phyloP scores from a whole-genome alignment of 495 filamentous ascomycete species.

The Sphaerosporella brunnea region DNA sequence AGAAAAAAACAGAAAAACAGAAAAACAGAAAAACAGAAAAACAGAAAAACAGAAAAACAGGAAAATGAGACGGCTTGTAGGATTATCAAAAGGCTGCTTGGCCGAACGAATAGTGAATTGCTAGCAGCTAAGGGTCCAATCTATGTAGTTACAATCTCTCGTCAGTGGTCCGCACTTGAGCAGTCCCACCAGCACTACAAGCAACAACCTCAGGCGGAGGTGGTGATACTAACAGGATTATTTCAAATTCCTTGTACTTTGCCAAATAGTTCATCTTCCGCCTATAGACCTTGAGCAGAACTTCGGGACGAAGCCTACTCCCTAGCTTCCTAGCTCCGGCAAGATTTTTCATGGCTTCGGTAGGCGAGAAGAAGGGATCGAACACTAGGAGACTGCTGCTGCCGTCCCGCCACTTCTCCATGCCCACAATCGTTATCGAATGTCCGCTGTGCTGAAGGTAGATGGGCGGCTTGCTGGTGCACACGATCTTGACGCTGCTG shows the following conservation, averaged over 20 bases:
- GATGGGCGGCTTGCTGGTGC: slow-evolving; percentile 58
- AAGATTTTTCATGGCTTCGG: slow-evolving; percentile 40
- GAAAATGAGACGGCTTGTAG: background rate
- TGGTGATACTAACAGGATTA: slow-evolving; percentile 44
- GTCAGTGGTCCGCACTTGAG: too few relatives aligned
- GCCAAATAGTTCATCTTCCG: slow-evolving; percentile 46
- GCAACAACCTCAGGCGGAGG: background rate
- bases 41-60: background rate
- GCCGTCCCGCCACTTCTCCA: slow-evolving; percentile 52
- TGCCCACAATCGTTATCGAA: slow-evolving; percentile 78
- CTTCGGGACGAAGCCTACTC: slow-evolving; percentile 32
- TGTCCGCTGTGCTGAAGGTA: slow-evolving; percentile 87
- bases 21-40: background rate
- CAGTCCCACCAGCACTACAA: background rate
- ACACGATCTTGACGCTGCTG: slow-evolving; percentile 37
- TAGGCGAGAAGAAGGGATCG: slow-evolving; percentile 69
- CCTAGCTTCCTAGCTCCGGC: slow-evolving; percentile 32
- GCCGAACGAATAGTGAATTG: too few relatives aligned
- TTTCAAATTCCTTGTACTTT: slow-evolving; percentile 59
- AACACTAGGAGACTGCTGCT: slow-evolving; percentile 62
- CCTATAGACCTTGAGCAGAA: slow-evolving; percentile 52
- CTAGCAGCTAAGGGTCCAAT: background rate
- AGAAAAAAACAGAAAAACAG: background rate
- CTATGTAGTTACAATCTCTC: too few relatives aligned
- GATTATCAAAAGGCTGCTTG: too few relatives aligned